Percentiles rank a stretch among this genome's conserved stretches.
Conservation (phyloP, 2,329 filamentous ascomycete genomes). For the Allantophomopsis lycopodina region DNA sequence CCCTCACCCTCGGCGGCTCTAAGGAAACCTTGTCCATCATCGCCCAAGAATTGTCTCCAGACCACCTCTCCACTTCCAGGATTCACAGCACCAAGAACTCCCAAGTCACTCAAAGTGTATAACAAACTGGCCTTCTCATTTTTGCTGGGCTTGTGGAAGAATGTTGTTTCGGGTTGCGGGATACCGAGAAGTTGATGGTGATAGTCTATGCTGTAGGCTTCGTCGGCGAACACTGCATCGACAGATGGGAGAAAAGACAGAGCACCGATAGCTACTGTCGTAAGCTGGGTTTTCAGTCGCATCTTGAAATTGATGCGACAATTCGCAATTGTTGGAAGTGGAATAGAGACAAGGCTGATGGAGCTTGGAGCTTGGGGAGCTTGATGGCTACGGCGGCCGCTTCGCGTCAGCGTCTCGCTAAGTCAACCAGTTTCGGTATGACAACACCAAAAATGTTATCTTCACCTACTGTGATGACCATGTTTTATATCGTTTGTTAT, state of each 20-base stretch:
- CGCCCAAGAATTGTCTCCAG: slow-evolving; percentile 70
- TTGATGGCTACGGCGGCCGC: no score
- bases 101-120: slow-evolving; percentile 79
- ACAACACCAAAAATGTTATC: background rate
- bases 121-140: slow-evolving; percentile 78
- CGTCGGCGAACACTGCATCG: slow-evolving; percentile 69
- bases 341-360: background rate
- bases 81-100: slow-evolving; percentile 76
- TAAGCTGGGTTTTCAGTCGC: slow-evolving; percentile 15
- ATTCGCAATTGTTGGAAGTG: no score
- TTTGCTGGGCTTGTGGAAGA: slow-evolving; percentile 80
- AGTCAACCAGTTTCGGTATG: no score
- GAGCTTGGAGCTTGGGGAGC: no score
- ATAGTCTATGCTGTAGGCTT: slow-evolving; percentile 85
- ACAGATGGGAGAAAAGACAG: slow-evolving; percentile 15
- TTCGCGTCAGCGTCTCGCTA: no score
- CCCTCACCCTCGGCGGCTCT: slow-evolving; percentile 68
- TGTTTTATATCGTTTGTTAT: no score
- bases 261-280: slow-evolving; percentile 9
- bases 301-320: slow-evolving; percentile 5
- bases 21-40: slow-evolving; percentile 30
- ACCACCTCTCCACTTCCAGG: slow-evolving; percentile 72
- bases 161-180: slow-evolving; percentile 71
- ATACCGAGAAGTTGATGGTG: slow-evolving; percentile 81
- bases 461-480: no score